Evolutionary conservation across 2,329 filamentous ascomycete species (phyloP).

Genomic region (Triangularia verruculosa): DNA sequence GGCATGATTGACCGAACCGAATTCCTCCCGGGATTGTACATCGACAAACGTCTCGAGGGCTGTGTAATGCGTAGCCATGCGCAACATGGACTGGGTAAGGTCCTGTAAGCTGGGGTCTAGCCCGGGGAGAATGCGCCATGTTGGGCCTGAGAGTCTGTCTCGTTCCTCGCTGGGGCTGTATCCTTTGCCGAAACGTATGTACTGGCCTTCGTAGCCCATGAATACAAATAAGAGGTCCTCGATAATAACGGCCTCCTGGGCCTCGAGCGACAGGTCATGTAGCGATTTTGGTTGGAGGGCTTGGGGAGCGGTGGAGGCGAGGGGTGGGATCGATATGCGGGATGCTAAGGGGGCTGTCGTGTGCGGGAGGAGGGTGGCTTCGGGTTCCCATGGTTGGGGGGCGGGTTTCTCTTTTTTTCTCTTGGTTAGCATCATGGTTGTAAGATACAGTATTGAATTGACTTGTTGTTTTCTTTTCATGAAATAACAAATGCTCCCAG

Average conservation of each 20-base stretch:
- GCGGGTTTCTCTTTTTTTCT: slow-evolving; percentile 20
- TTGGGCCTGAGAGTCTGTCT: slow-evolving; percentile 78
- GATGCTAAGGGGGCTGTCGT: slow-evolving; percentile 70
- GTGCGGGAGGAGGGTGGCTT: slow-evolving; percentile 68
- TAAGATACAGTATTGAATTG: neutral
- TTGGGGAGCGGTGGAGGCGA: slow-evolving; percentile 70
- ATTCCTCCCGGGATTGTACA: slow-evolving; percentile 88
- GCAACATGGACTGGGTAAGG: slow-evolving; percentile 82
- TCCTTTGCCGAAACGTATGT: slow-evolving; percentile 78
- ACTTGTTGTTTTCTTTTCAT: too few species aligned
- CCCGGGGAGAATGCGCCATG: slow-evolving; percentile 74
- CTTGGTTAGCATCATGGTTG: slow-evolving; percentile 27
- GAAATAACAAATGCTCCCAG: neutral
- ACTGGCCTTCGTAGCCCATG: slow-evolving; percentile 98
- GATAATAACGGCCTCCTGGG: slow-evolving; percentile 81
- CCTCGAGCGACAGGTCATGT: slow-evolving; percentile 68
- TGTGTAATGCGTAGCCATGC: slow-evolving; percentile 89
- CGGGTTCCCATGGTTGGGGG: slow-evolving; percentile 69
- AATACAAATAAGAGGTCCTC: slow-evolving; percentile 93
- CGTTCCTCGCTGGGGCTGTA: slow-evolving; percentile 86
- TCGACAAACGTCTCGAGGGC: slow-evolving; percentile 92
- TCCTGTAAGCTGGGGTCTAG: slow-evolving; percentile 90
- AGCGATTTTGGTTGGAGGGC: slow-evolving; percentile 66
- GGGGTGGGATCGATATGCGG: slow-evolving; percentile 54
- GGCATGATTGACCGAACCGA: slow-evolving; percentile 91